A percentile compares a stretch with the other conserved stretches of the same genome.
These are phyloP conservation scores for Malus sylvestris DNA, from an alignment of 306 rosid genomes.

Conservation along the genomic window DNA sequence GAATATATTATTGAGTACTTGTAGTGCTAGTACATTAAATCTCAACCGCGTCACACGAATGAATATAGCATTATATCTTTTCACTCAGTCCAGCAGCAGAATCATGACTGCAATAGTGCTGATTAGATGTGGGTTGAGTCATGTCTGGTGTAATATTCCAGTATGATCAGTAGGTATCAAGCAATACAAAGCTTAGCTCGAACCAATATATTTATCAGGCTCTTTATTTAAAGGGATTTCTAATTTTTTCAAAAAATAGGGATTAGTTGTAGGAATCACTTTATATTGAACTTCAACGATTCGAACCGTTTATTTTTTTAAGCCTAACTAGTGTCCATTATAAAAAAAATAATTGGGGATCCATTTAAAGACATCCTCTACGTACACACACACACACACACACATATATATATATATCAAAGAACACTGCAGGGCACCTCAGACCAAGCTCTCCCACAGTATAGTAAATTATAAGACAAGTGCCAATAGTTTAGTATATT, in stretches of 20 bases:
- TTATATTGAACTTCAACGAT: too few species aligned
- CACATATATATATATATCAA: neutral
- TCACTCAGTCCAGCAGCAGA: neutral
- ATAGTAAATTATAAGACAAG: too few species aligned
- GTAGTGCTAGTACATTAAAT: neutral
- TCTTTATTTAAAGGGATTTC: too few species aligned
- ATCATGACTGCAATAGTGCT: neutral
- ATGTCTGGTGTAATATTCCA: neutral
- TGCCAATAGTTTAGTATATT: neutral
- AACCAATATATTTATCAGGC: too few species aligned
- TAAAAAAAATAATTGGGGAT: too few species aligned
- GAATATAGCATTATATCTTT: neutral
- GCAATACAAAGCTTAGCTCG: neutral
- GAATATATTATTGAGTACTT: neutral
- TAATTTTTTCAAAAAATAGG: too few species aligned
- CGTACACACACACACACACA: too few species aligned
- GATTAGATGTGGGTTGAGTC: neutral
- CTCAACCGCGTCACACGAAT: neutral
- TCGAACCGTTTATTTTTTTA: too few species aligned
- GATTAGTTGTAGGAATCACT: too few species aligned
- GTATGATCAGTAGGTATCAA: neutral
- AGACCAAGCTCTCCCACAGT: neutral
- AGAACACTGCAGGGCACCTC: neutral
- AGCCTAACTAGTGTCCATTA: too few species aligned
- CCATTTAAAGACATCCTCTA: too few species aligned